Evolutionary conservation across 1,139 yeast species (phyloP).

Genomic region (Taiozyma sp.): DNA sequence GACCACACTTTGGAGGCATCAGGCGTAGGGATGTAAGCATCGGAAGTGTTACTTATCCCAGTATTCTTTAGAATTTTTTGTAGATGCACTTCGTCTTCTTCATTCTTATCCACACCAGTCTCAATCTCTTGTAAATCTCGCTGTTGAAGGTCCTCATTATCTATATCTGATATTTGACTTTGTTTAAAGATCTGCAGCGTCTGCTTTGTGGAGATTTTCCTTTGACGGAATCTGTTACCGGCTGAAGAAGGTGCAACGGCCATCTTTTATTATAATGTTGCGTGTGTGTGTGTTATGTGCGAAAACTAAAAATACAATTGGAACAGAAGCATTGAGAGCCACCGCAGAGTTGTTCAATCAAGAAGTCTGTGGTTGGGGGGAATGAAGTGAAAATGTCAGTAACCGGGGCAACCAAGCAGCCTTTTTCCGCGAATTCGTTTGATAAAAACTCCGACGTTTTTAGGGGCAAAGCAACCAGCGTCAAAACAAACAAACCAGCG

Average conservation of each 20-base stretch:
- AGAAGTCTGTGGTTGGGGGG: neutral
- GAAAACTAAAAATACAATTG: neutral
- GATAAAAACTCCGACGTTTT: neutral
- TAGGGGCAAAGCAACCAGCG: neutral
- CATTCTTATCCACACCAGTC: slow-evolving; percentile 97
- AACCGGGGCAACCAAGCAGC: neutral
- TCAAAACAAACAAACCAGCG: neutral
- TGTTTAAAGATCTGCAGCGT: slow-evolving; percentile 77
- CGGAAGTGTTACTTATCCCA: slow-evolving; percentile 35
- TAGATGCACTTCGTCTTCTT: slow-evolving; percentile 94
- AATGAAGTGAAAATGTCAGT: neutral
- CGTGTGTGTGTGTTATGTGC: too few species aligned
- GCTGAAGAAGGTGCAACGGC: slow-evolving; percentile 18
- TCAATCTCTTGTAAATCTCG: slow-evolving; percentile 87
- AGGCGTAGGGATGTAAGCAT: slow-evolving; percentile 92
- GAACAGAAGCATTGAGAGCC: neutral
- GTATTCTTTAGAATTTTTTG: slow-evolving; percentile 59
- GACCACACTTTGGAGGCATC: slow-evolving; percentile 85
- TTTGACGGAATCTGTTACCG: slow-evolving; percentile 24
- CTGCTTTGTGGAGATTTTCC: slow-evolving; percentile 38
- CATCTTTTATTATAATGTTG: slow-evolving; percentile 1
- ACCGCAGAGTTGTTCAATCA: neutral
- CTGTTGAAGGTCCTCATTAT: slow-evolving; percentile 60
- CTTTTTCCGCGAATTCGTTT: neutral
- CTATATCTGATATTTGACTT: slow-evolving; percentile 73